A percentile compares a stretch with the other conserved stretches of the same genome.
These are phyloP conservation scores for Penicillium sp. DNA, from an alignment of 2,329 filamentous ascomycete genomes.

Conservation along the genomic window DNA sequence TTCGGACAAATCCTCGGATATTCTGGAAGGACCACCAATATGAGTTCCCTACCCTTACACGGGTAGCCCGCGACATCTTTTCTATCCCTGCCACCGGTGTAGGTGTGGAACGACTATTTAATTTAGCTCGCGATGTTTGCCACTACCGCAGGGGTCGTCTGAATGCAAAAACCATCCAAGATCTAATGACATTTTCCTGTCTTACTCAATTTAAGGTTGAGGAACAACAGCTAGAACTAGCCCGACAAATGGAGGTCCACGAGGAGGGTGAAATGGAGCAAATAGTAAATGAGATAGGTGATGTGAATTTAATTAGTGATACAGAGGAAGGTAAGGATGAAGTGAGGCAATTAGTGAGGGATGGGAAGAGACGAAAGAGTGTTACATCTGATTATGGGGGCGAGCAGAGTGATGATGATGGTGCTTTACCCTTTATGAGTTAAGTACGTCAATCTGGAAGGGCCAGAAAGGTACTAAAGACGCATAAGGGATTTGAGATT, in stretches of 20 bases:
- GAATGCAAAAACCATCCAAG: not conserved
- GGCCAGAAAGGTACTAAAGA: no score
- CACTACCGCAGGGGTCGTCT: not conserved
- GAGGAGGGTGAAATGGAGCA: not conserved
- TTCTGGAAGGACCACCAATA: not conserved
- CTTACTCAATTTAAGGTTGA: not conserved
- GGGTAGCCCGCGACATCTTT: not conserved
- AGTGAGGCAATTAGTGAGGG: no score
- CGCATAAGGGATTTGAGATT: no score
- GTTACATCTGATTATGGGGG: no score
- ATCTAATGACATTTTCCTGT: not conserved
- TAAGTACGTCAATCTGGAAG: no score
- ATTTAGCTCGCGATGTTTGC: not conserved
- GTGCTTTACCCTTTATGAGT: no score
- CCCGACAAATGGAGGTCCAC: not conserved
- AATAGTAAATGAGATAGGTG: not conserved
- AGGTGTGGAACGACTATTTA: not conserved
- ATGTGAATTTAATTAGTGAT: not conserved
- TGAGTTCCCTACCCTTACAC: no score
- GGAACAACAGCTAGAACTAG: not conserved
- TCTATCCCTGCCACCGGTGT: not conserved
- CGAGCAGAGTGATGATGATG: no score
- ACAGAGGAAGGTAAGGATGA: not conserved
- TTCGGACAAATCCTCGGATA: no score
- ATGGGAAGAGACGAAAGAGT: no score